A percentile compares a stretch with the other conserved stretches of the same genome.
Evolutionary conservation across 805 yeast species (phyloP).

Genomic region (Geotrichum ghanense): DNA sequence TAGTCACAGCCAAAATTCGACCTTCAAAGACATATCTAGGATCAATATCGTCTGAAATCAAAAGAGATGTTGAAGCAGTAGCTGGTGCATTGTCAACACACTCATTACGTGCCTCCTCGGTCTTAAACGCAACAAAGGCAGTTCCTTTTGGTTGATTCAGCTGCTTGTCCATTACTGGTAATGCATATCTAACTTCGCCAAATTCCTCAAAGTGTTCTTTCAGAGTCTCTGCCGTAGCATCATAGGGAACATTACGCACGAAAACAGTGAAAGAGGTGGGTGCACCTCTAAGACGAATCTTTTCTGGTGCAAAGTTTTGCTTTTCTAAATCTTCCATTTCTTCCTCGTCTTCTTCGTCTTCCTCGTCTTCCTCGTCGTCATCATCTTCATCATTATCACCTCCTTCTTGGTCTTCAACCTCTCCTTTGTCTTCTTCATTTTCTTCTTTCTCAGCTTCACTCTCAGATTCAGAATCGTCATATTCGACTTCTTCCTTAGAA

Average conservation of each 20-base stretch:
- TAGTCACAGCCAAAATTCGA: constrained; percentile 69
- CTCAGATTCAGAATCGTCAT: constrained; percentile 31
- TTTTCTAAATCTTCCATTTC: constrained; percentile 24
- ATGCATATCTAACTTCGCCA: constrained; percentile 84
- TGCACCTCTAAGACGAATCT: constrained; percentile 21
- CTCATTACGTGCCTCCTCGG: constrained; percentile 47
- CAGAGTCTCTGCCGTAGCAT: constrained; percentile 72
- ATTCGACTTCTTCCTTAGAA: constrained; percentile 30
- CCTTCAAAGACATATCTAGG: constrained; percentile 85
- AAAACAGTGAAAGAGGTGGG: constrained; percentile 46
- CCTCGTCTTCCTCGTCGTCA: constrained; percentile 27
- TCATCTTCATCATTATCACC: constrained; percentile 21
- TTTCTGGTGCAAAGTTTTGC: constrained; percentile 13
- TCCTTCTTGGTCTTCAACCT: constrained; percentile 20
- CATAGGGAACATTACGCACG: constrained; percentile 90
- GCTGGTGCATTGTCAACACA: constrained; percentile 77
- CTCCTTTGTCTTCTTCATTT: constrained; percentile 29
- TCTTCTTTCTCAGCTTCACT: constrained; percentile 31
- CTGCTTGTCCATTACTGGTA: constrained; percentile 80
- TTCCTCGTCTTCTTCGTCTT: constrained; percentile 26
- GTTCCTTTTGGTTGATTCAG: constrained; percentile 88
- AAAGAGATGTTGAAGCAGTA: constrained; percentile 48
- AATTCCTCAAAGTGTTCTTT: constrained; percentile 69
- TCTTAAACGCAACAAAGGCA: constrained; percentile 80
- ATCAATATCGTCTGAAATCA: constrained; percentile 86